Base-by-base conservation (phyloP, 495 filamentous ascomycete species). In the Darksidea phi region DNA sequence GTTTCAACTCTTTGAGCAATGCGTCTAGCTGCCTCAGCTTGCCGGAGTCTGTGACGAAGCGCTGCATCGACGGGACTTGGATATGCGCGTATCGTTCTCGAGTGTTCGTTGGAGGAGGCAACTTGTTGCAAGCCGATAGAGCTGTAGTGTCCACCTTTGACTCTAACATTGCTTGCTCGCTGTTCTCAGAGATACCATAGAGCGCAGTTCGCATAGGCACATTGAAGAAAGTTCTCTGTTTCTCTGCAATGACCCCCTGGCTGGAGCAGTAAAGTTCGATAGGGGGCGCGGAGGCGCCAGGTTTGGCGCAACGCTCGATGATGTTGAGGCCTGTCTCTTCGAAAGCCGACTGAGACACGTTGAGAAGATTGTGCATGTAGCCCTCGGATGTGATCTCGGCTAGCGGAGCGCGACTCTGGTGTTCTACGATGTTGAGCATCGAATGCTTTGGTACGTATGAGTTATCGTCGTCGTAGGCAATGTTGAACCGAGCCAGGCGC, bases 31-130 rank as follows among this genome's bases (percentile, higher is more conserved):
- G 91, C 34, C 90, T 90, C 50, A 99, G 82, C 73, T 99, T 99
- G 64, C 94, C 94, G 13, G 91, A 96, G 71, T 97, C 94, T 5
- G 92, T 97, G 52, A 99, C 94, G 71, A 99, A 97, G 65, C 95
- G 91, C 38, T 87, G 86, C 94, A 99, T 99, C n/a, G 90, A 96
- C 0, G 94, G 94, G 28, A 97, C 91, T 62, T 87, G 83, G 67
- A 99, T 95, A 68, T 90, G 86, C 32, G 88, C 95, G 74, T 90
- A 97, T 25, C 88, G 84, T 53, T 82, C 80, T 74, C 92, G 93
- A 67, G 85, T 80, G 21, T 88, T 89, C 32, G 87, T 82, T 7
- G 94, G 91, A 15, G 77, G 72, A 32, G 94, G 91, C 2, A 96
- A 77, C 70, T 90, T 80, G 62, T 80, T 75, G 8, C 80, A 76